Evolutionary conservation across 768 basidiomycete genomes (phyloP).

Genomic region (Pulveroboletus sp.): DNA sequence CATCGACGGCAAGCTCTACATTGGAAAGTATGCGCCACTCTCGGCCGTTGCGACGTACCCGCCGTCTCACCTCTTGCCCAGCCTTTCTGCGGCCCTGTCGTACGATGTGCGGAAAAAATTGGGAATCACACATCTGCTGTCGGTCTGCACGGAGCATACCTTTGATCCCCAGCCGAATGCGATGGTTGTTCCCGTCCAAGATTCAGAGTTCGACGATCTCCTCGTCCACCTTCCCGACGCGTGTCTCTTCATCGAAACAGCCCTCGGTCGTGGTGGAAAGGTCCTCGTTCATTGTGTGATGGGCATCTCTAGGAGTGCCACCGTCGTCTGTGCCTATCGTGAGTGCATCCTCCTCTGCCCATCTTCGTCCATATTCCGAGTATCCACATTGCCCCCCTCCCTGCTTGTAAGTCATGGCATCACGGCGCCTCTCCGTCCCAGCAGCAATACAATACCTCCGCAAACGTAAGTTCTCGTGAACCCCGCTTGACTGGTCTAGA

Average conservation of each 20-base stretch:
- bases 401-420: constrained; percentile 44
- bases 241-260: constrained; percentile 58
- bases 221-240: constrained; percentile 59
- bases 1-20: constrained; percentile 30
- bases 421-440: constrained; percentile 36
- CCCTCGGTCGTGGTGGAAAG: constrained; percentile 46
- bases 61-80: constrained; percentile 6
- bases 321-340: constrained; percentile 55
- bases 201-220: constrained; percentile 50
- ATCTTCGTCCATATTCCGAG: background rate
- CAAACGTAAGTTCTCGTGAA: constrained; percentile 35
- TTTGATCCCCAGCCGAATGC: constrained; percentile 38
- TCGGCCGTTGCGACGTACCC: background rate
- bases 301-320: constrained; percentile 67
- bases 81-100: constrained; percentile 33
- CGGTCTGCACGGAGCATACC: constrained; percentile 52
- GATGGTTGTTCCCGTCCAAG: constrained; percentile 35
- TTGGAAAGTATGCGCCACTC: constrained; percentile 32
- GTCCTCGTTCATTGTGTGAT: constrained; percentile 72
- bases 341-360: constrained; percentile 19
- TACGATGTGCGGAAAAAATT: constrained; percentile 25
- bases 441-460: constrained; percentile 48
- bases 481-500: constrained; percentile 3
- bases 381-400: background rate
- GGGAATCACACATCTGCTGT: constrained; percentile 52